A percentile compares a stretch with the other conserved stretches of the same genome.
Evolutionary conservation across 148 eudicot species (phyloP).

Genomic region (Euryodendron excelsum): DNA sequence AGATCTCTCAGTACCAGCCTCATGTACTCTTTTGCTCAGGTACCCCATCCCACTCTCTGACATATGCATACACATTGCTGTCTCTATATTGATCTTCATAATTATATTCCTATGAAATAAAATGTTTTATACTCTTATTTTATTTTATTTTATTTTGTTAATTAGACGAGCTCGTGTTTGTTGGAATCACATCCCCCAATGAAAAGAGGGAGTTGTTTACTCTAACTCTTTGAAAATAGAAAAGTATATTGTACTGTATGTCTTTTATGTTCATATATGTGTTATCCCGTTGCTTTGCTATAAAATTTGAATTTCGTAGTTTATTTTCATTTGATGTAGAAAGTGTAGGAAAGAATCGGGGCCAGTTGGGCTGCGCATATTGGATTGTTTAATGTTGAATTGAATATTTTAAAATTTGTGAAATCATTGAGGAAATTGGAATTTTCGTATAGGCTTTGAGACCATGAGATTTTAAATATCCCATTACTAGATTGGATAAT

Average conservation of each 20-base stretch:
- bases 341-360: not conserved
- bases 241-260: not conserved
- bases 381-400: not conserved
- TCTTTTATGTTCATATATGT: not conserved
- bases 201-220: not conserved
- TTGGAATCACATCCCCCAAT: not conserved
- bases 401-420: not conserved
- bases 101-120: too few species aligned
- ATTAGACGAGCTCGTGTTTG: too few species aligned
- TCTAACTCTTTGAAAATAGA: not conserved
- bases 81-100: not conserved
- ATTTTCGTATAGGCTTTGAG: not conserved
- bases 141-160: too few species aligned
- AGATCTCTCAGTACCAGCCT: slow-evolving; percentile 89
- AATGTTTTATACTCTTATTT: too few species aligned
- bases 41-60: slow-evolving; percentile 5
- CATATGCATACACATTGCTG: not conserved
- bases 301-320: not conserved
- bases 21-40: slow-evolving; percentile 98
- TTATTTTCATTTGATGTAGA: not conserved
- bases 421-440: not conserved
- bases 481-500: not conserved
- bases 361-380: not conserved
- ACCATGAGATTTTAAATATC: not conserved
- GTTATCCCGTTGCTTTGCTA: not conserved